phyloP scores from a whole-genome alignment of 306 rosid genomes.

The Prunus mongolica region DNA sequence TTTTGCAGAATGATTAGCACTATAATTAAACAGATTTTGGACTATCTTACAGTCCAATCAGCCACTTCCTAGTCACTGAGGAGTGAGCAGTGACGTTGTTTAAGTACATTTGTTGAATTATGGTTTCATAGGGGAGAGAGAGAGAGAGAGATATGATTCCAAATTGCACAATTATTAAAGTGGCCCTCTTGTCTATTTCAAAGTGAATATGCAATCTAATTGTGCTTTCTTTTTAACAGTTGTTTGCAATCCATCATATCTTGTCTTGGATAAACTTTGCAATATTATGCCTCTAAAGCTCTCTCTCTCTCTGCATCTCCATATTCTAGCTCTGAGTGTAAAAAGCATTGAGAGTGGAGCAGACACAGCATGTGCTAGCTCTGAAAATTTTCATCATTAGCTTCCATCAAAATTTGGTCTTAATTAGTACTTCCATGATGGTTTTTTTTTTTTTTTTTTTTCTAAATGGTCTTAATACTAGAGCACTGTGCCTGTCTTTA shows the following conservation, averaged over 20 bases:
- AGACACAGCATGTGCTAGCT: conserved; percentile 39
- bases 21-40: conserved; percentile 25
- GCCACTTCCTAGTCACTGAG: background rate
- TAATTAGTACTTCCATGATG: background rate
- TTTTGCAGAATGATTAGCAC: conserved; percentile 17
- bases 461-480: too few relatives aligned
- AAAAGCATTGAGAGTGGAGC: conserved; percentile 21
- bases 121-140: conserved; percentile 4
- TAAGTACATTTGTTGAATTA: conserved; percentile 6
- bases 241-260: conserved; percentile 22
- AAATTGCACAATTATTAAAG: conserved; percentile 22
- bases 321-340: conserved; percentile 10
- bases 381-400: conserved; percentile 26
- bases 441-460: background rate
- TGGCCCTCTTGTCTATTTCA: conserved; percentile 26
- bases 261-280: conserved; percentile 26
- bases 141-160: conserved; percentile 6
- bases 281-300: conserved; percentile 12
- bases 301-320: background rate
- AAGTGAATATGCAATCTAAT: conserved; percentile 22
- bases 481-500: background rate
- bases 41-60: conserved; percentile 17
- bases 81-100: background rate
- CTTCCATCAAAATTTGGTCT: conserved; percentile 16
- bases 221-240: background rate